phyloP scores from a whole-genome alignment of 495 filamentous ascomycete species.

The Penicillium coffeae region DNA sequence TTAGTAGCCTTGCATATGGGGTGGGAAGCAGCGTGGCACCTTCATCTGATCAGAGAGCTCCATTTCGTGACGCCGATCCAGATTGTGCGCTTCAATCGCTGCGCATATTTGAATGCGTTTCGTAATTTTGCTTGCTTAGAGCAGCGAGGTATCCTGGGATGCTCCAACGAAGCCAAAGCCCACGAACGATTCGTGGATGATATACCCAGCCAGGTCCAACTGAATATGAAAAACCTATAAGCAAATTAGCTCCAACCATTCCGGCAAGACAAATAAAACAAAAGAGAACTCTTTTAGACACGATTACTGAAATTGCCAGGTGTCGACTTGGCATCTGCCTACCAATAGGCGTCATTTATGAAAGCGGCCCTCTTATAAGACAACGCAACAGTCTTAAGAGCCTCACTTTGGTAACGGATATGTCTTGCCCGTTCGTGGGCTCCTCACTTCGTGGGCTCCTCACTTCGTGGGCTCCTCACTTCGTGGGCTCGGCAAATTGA shows the following conservation, averaged over 20 bases:
- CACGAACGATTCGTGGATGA: conserved; percentile 11
- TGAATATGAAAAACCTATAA: neutral
- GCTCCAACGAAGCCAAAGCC: conserved; percentile 7
- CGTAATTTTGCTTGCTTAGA: neutral
- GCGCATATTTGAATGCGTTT: conserved; percentile 6
- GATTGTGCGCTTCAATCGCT: conserved; percentile 10
- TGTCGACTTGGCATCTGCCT: conserved; percentile 14
- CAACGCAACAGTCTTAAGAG: conserved; percentile 3
- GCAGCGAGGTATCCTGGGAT: neutral
- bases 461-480: conserved; percentile 2
- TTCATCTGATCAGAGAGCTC: conserved; percentile 1
- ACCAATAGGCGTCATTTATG: conserved; percentile 9
- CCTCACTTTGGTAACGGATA: conserved; percentile 11
- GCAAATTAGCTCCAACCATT: conserved; percentile 6
- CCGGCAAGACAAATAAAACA: neutral
- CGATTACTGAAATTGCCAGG: neutral
- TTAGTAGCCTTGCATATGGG: conserved; percentile 3
- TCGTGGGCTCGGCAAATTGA: conserved; percentile 2
- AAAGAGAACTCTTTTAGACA: neutral
- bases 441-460: conserved; percentile 1
- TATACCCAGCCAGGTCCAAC: conserved; percentile 4
- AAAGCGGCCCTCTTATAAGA: conserved; percentile 1
- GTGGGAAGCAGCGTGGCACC: neutral
- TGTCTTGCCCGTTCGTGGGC: conserved; percentile 8
- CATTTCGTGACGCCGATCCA: conserved; percentile 6